Evolutionary conservation across 148 eudicot genomes (phyloP).

Genomic region (Salicornia ramosissima): DNA sequence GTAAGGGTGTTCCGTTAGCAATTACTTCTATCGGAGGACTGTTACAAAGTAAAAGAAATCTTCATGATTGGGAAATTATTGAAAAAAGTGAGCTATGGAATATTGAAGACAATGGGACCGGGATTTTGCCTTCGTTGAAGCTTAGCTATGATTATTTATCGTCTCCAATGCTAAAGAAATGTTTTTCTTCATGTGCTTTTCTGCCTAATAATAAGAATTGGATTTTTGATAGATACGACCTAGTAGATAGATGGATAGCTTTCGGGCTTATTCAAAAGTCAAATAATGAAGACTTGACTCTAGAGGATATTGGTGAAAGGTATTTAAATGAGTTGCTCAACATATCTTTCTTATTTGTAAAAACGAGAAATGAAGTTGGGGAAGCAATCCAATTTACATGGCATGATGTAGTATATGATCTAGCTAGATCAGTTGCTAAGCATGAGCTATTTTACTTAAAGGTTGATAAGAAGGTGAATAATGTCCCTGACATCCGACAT

Average conservation of each 20-base stretch:
- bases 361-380: neutral
- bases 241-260: constrained; percentile 1
- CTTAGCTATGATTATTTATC: neutral
- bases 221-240: neutral
- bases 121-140: constrained; percentile 8
- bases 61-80: neutral
- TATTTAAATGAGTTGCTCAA: neutral
- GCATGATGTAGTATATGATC: constrained; percentile 10
- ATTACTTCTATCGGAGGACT: too few relatives aligned
- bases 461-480: neutral
- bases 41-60: neutral
- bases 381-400: neutral
- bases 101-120: neutral
- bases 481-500: neutral
- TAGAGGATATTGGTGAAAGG: neutral
- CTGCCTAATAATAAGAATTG: neutral
- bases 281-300: neutral
- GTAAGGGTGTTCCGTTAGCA: too few relatives aligned
- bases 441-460: neutral
- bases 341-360: neutral
- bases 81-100: neutral
- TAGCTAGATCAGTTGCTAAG: neutral
- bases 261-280: neutral
- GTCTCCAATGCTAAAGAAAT: too few relatives aligned
- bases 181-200: neutral